These are phyloP conservation scores for Canariomyces notabilis DNA, from an alignment of 2,329 filamentous ascomycete species.

Conservation along the genomic window DNA sequence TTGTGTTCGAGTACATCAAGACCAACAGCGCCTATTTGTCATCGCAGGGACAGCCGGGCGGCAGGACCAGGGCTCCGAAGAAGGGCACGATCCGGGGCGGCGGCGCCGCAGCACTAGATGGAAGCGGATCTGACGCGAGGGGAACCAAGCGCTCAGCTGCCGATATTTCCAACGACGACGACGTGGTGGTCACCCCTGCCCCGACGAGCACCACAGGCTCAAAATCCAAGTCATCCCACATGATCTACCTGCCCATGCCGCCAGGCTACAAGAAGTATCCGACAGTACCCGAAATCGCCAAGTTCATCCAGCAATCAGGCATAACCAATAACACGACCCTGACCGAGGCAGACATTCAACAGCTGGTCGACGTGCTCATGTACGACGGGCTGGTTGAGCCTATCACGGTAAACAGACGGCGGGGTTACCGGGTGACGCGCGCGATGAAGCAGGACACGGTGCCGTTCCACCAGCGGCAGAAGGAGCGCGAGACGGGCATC, in stretches of 20 bases:
- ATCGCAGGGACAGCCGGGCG: constrained; percentile 25
- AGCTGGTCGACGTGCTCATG: constrained; percentile 81
- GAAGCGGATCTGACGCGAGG: constrained; percentile 18
- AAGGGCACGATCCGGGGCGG: constrained; percentile 51
- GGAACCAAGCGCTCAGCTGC: constrained; percentile 50
- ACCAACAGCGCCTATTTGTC: constrained; percentile 63
- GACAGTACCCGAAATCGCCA: constrained; percentile 71
- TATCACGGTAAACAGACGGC: constrained; percentile 44
- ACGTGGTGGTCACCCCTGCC: constrained; percentile 26
- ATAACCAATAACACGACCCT: constrained; percentile 69
- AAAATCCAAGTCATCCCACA: constrained; percentile 15
- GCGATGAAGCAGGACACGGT: constrained; percentile 39
- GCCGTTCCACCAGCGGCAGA: constrained; percentile 27
- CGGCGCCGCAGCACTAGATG: constrained; percentile 31
- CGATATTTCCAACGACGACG: constrained; percentile 39
- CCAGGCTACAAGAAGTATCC: constrained; percentile 74
- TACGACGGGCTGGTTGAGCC: constrained; percentile 81
- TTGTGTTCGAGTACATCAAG: constrained; percentile 70
- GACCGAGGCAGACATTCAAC: constrained; percentile 71
- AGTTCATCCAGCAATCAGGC: constrained; percentile 62
- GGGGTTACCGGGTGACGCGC: constrained; percentile 51
- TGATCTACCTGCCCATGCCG: constrained; percentile 48
- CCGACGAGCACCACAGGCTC: constrained; percentile 24
- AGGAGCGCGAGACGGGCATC: constrained; percentile 30
- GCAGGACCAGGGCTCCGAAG: constrained; percentile 43